Base-by-base conservation (phyloP, 257 asterid species). In the Petrea volubilis region DNA sequence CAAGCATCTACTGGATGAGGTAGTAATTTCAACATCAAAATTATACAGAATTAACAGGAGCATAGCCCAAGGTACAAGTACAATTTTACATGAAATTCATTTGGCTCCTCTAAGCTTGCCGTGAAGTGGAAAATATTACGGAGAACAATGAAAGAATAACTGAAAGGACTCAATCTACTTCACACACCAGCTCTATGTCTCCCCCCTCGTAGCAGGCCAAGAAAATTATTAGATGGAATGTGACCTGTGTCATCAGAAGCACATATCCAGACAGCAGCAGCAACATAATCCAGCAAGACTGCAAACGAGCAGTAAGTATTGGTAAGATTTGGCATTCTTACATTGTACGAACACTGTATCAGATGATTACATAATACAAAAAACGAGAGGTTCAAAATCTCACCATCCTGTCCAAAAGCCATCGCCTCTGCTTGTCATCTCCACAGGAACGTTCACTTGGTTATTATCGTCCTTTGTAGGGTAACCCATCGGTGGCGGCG, bases 361-460 rank as follows among this genome's bases (percentile, higher is more conserved):
- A 47, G 23, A 12, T 18, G 34, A 41, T 7, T 33, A 46, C 27
- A 40, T 17, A 43, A 29, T 34, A 21, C 6, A 5, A 4, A 41
- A 49, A 5, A 43, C 12, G n/a, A 43, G 23, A 43, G 57, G 11
- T 27, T 29, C 70, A 46, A 46, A 40, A 60, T 68, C 81, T 60
- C 68, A 78, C 86, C 81, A 78, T 78, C 86, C 83, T 76, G 75
- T 78, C 73, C 73, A 62, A 28, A 64, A 78, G 53, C 83, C 86
- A 18, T 72, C 79, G 1, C 86, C 86, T 60, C 81, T 78, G 51
- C 47, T 66, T 9, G 57, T 61, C 2, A 83, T 78, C 31, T 71
- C 41, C 36, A 47, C 44, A 2, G 71, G 68, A 12, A 51, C 57
- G 10, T 56, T 41, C 4, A 57, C 76, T 33, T 58, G 66, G 62